A percentile compares a stretch with the other conserved stretches of the same genome.
Evolutionary conservation across 2,329 filamentous ascomycete genomes (phyloP).

Genomic region (Epichloe uncinata): DNA sequence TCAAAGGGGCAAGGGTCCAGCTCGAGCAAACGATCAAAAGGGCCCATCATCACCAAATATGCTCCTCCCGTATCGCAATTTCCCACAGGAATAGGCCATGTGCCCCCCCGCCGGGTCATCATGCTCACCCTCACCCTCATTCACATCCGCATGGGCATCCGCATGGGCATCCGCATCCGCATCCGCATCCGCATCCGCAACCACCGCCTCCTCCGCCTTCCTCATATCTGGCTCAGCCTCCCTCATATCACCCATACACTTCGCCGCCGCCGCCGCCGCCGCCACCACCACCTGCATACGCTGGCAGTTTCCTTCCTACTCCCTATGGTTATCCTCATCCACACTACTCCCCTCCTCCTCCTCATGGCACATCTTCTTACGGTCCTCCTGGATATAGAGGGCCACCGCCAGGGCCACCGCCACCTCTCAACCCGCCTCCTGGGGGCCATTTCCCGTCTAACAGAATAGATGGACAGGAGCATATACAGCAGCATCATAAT

Average conservation of each 20-base stretch:
- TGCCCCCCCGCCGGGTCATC: conserved; percentile 16
- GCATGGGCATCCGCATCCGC: background rate
- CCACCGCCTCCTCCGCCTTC: conserved; percentile 4
- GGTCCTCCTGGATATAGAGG: conserved; percentile 8
- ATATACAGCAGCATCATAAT: background rate
- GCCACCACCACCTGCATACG: conserved; percentile 9
- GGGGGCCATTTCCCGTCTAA: background rate
- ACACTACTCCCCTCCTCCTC: conserved; percentile 12
- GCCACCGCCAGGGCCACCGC: conserved; percentile 1
- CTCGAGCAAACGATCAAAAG: conserved; percentile 19
- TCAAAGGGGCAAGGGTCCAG: conserved; percentile 17
- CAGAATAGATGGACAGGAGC: conserved; percentile 3
- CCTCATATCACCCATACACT: conserved; percentile 14
- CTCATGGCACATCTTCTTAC: conserved; percentile 9
- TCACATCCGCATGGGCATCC: conserved; percentile 1
- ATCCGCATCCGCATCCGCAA: background rate
- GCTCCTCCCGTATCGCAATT: conserved; percentile 13
- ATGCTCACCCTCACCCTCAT: background rate
- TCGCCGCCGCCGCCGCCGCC: conserved; percentile 1
- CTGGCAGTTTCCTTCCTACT: conserved; percentile 11
- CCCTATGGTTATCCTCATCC: conserved; percentile 13
- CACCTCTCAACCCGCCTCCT: conserved; percentile 5
- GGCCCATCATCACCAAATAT: conserved; percentile 24
- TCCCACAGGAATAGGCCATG: conserved; percentile 7
- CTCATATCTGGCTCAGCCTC: conserved; percentile 13